phyloP scores from a whole-genome alignment of 495 filamentous ascomycete genomes.

The Aspergillus taichungensis region DNA sequence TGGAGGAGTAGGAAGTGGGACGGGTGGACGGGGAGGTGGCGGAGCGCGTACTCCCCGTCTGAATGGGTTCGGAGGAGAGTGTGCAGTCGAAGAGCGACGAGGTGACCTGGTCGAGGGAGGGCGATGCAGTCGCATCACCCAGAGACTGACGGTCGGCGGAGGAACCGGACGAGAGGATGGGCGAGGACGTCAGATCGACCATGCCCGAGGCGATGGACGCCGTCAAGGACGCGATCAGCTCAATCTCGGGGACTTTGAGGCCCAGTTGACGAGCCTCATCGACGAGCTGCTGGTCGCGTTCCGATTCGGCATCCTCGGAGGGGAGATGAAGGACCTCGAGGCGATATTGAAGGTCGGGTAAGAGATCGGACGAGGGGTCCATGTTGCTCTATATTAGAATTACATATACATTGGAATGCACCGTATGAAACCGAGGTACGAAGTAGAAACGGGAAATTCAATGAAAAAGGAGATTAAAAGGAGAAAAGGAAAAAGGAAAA shows the following conservation, averaged over 20 bases:
- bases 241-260: slow-evolving; percentile 28
- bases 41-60: slow-evolving; percentile 32
- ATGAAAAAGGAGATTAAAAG: no score
- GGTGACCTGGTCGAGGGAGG: slow-evolving; percentile 22
- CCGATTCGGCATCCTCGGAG: slow-evolving; percentile 28
- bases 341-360: slow-evolving; percentile 34
- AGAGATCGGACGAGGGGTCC: slow-evolving; percentile 4
- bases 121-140: slow-evolving; percentile 21
- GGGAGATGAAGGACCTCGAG: slow-evolving; percentile 27
- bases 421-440: no score
- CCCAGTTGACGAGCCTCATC: slow-evolving; percentile 35
- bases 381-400: slow-evolving; percentile 4
- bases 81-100: slow-evolving; percentile 32
- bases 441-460: no score
- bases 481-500: no score
- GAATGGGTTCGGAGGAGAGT: slow-evolving; percentile 24
- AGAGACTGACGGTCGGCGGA: slow-evolving; percentile 31
- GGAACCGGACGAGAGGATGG: slow-evolving; percentile 29
- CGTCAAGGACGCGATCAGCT: slow-evolving; percentile 30
- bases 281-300: slow-evolving; percentile 26
- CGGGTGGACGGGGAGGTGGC: slow-evolving; percentile 34
- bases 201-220: slow-evolving; percentile 33
- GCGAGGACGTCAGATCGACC: slow-evolving; percentile 26
- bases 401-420: no score
- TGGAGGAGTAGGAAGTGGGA: slow-evolving; percentile 36